Evolutionary conservation across 768 basidiomycete species (phyloP), one percentile per base, ranked within the genome.

Genomic region (Clavulina sp.): DNA sequence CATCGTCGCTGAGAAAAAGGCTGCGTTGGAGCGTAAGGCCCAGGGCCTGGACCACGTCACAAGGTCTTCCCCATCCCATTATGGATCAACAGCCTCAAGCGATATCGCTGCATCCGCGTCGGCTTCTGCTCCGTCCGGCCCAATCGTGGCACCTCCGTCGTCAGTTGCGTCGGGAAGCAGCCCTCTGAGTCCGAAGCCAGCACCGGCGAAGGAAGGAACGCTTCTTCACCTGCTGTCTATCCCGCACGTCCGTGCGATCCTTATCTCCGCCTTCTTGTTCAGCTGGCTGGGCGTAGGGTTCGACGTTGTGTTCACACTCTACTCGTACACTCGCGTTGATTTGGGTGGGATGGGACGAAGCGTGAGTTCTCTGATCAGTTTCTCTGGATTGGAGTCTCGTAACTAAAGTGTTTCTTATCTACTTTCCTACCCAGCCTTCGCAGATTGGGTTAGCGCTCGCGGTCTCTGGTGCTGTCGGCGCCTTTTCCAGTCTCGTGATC

Each of bases 261-360:
- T 57, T 3, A 28, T 30, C 21, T 24, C 52, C 4, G 50, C 49
- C n/a, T 59, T 66, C 18, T 59, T 79, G 21, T 57, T 77, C 19
- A 65, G 70, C 5, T 68, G 72, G 21, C 77, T 55, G 67, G 30
- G 66, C 7, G 75, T 74, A 0, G 71, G 72, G 1, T 83, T 78
- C 53, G 78, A 80, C 47, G 75, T 78, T 13, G 73, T 79, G 5
- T 81, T 81, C 57, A 77, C 80, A 5, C 67, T 82, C 30, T 80
- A 76, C 58, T 78, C 75, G 54, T 83, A 78, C 60, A 76, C 80
- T 16, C 69, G 77, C 16, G 62, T 81, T 40, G 56, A 66, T 36
- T 59, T 65, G 2, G 81, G 80, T 26, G 80, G 81, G 0, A 64
- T 82, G 0, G 67, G 69, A 7, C 76, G 80, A 58, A 70, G 73